Percentiles rank a stretch among this genome's conserved stretches.
Evolutionary conservation across 495 filamentous ascomycete species (phyloP).

Genomic region (Sabuloglossum arenarium): DNA sequence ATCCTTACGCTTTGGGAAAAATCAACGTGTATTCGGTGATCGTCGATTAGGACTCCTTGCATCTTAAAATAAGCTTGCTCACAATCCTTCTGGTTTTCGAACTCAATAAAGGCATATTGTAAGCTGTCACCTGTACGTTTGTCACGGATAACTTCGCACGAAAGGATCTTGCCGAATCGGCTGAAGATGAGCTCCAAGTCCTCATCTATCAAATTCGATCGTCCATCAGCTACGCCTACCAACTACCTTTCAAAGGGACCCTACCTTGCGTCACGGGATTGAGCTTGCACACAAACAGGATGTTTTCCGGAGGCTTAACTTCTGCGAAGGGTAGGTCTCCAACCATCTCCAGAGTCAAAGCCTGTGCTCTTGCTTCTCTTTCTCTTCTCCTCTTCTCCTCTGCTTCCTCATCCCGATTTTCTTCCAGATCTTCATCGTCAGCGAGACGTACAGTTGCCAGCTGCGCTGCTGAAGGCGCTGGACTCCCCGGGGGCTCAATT

Average conservation of each 20-base stretch:
- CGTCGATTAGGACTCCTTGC: slow-evolving; percentile 89
- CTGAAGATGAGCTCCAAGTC: slow-evolving; percentile 91
- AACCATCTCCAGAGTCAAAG: slow-evolving; percentile 91
- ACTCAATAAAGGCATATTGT: slow-evolving; percentile 97
- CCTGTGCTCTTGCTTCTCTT: slow-evolving; percentile 83
- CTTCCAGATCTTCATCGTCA: slow-evolving; percentile 65
- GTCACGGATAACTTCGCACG: slow-evolving; percentile 91
- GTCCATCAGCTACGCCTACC: background rate
- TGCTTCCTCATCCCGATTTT: slow-evolving; percentile 56
- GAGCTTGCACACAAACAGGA: slow-evolving; percentile 94
- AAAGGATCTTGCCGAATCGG: slow-evolving; percentile 86
- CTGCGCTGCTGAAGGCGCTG: slow-evolving; percentile 65
- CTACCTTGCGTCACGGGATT: slow-evolving; percentile 83
- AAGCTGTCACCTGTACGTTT: slow-evolving; percentile 84
- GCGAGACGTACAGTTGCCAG: slow-evolving; percentile 77
- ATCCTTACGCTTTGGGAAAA: slow-evolving; percentile 82
- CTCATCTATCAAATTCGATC: slow-evolving; percentile 36
- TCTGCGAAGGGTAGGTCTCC: slow-evolving; percentile 95
- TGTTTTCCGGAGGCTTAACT: slow-evolving; percentile 92
- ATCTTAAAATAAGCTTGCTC: slow-evolving; percentile 98
- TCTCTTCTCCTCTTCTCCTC: slow-evolving; percentile 67
- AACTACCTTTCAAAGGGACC: background rate
- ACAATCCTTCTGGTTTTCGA: slow-evolving; percentile 75
- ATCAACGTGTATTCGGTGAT: slow-evolving; percentile 94
- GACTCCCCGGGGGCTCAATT: slow-evolving; percentile 54